Base-by-base conservation (phyloP, 768 basidiomycete species). In the Suillus ampliporus region DNA sequence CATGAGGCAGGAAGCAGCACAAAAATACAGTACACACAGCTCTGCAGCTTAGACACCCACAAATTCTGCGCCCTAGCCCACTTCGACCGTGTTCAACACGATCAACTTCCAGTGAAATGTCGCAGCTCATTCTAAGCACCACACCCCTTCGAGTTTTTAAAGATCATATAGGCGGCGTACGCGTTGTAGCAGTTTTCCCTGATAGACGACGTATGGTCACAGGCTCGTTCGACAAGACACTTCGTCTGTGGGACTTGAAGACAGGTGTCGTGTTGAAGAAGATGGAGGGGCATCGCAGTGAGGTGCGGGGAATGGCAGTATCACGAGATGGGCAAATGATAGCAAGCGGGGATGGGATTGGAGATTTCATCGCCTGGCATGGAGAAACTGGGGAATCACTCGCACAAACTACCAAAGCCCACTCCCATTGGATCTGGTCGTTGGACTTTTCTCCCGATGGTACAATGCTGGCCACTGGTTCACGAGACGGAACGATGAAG, bases 171-270 rank as follows among this genome's bases (percentile, higher is more conserved):
- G 17, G 28, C 5, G 17, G 28, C 28, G 31, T 51, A 51, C 28
- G 50, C 28, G 50, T 10, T 51, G 50, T 31, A 19, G 50, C 10
- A 51, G 28, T 31, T 19, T 51, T 51, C 28, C 28, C 50, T 31
- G 50, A 51, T 51, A 26, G 50, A 5, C 50, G 28, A 19, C 50
- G 50, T 31, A 51, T 51, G 50, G 50, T 51, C 17, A 51, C 50
- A 10, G 28, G 50, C 17, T 51, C 50, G 9, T 51, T 11, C 19
- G 50, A 51, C 28, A 51, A 31, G 50, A 51, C 50, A 5, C 28
- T 51, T 51, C 28, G 50, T 31, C 10, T 51, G 50, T 51, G 50
- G 50, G 50, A 51, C 28, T 51, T 51, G 50, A n/a, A 15, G 10
- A 51, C 19, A 31, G 50, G 50, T n/a, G 28, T 17, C 11, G 31